Evolutionary conservation across 768 basidiomycete genomes (phyloP).

Genomic region (Pholiota microspora): DNA sequence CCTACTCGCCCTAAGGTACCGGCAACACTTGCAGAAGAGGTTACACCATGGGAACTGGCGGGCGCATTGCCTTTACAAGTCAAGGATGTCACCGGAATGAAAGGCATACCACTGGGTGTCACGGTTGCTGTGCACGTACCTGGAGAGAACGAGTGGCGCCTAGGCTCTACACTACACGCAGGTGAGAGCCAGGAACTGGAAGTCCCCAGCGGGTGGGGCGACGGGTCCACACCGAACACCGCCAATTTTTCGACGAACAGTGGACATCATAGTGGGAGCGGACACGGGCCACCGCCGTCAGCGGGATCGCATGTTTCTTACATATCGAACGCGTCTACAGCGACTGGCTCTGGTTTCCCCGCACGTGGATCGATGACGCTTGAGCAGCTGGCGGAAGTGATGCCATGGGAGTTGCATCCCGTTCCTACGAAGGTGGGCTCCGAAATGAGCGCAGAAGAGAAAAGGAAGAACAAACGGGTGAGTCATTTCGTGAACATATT

Average conservation of each 20-base stretch:
- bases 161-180: neutral
- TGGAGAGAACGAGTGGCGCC: neutral
- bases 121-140: neutral
- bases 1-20: neutral
- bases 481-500: no score
- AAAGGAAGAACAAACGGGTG: neutral
- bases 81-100: neutral
- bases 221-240: neutral
- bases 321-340: neutral
- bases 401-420: conserved; percentile 35
- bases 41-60: conserved; percentile 23
- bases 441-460: neutral
- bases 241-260: neutral
- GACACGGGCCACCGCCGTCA: neutral
- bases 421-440: conserved; percentile 14
- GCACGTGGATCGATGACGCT: conserved; percentile 22
- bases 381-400: conserved; percentile 29
- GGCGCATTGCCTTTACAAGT: conserved; percentile 8
- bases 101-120: neutral
- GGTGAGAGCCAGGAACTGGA: neutral
- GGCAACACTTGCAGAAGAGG: conserved; percentile 16
- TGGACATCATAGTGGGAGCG: neutral
- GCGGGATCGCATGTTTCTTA: neutral
- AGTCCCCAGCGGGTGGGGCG: neutral
- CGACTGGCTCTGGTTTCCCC: neutral